A percentile compares a stretch with the other conserved stretches of the same genome.
phyloP scores from a whole-genome alignment of 2,329 filamentous ascomycete species.

The Fusarium sarcochroum region DNA sequence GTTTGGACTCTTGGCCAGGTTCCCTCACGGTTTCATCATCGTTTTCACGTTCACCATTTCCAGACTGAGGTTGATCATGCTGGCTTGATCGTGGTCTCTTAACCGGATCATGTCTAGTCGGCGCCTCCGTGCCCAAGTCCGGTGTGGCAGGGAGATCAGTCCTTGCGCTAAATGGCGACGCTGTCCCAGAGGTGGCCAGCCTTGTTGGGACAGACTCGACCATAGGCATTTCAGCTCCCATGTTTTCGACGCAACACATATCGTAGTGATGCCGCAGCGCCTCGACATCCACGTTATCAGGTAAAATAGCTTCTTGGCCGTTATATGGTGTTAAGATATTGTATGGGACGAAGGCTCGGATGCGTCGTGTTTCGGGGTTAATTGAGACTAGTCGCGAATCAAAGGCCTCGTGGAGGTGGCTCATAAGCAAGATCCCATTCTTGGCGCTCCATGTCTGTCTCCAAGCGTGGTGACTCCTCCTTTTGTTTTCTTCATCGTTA shows the following conservation, averaged over 20 bases:
- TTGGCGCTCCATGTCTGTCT: constrained; percentile 4
- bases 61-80: background rate
- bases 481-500: background rate
- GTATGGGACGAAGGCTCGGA: no score
- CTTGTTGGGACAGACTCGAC: background rate
- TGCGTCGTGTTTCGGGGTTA: no score
- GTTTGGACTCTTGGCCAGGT: background rate
- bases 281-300: no score
- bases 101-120: background rate
- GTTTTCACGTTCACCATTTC: background rate
- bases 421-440: no score
- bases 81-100: background rate
- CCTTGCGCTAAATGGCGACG: background rate
- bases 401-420: no score
- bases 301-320: no score
- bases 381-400: no score
- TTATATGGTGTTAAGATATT: no score
- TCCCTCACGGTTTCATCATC: background rate
- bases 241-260: constrained; percentile 7
- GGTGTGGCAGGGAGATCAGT: background rate
- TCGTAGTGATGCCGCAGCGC: constrained; percentile 33
- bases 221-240: constrained; percentile 3
- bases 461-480: constrained; percentile 7
- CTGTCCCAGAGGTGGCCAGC: background rate
- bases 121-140: background rate